These are phyloP conservation scores for Microdochium bolleyi DNA, from an alignment of 2,329 filamentous ascomycete species.

Conservation along the genomic window DNA sequence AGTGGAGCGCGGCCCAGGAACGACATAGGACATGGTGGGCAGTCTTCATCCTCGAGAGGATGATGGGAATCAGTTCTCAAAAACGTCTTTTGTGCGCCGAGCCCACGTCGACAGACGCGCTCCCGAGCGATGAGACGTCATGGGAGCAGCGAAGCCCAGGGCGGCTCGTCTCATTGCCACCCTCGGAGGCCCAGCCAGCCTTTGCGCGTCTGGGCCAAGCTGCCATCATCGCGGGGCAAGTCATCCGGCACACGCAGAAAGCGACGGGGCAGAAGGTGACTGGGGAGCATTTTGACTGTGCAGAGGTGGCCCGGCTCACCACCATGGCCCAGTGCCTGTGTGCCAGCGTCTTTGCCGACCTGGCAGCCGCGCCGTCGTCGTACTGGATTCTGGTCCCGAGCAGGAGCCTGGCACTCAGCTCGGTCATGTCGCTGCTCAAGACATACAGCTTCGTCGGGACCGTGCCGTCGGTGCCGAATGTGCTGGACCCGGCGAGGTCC, in stretches of 20 bases:
- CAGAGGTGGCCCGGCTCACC: constrained; percentile 9
- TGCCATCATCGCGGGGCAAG: constrained; percentile 22
- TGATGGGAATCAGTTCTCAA: constrained; percentile 17
- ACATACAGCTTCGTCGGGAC: constrained; percentile 1
- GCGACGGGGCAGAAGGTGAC: constrained; percentile 3
- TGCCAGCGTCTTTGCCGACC: constrained; percentile 4
- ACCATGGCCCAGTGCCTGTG: constrained; percentile 6
- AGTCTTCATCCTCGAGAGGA: constrained; percentile 34
- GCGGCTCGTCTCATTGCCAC: constrained; percentile 26
- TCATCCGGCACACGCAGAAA: constrained; percentile 11
- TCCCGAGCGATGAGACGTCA: constrained; percentile 27
- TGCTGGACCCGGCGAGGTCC: neutral
- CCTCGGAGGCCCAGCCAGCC: constrained; percentile 35
- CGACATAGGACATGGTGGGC: constrained; percentile 38
- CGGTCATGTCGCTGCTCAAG: constrained; percentile 5
- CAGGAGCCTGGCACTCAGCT: constrained; percentile 5
- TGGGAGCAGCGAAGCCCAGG: constrained; percentile 31
- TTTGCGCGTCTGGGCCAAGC: constrained; percentile 41
- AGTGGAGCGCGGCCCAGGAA: constrained; percentile 39
- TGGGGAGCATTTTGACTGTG: constrained; percentile 8
- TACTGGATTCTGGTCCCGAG: constrained; percentile 7
- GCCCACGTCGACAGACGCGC: constrained; percentile 17
- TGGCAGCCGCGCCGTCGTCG: constrained; percentile 1
- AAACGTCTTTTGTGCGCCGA: constrained; percentile 27
- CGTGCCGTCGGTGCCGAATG: neutral